Percentiles rank a stretch among this genome's conserved stretches.
Conservation (phyloP, 23 red algal species). For the Pyropia haitanensis region DNA sequence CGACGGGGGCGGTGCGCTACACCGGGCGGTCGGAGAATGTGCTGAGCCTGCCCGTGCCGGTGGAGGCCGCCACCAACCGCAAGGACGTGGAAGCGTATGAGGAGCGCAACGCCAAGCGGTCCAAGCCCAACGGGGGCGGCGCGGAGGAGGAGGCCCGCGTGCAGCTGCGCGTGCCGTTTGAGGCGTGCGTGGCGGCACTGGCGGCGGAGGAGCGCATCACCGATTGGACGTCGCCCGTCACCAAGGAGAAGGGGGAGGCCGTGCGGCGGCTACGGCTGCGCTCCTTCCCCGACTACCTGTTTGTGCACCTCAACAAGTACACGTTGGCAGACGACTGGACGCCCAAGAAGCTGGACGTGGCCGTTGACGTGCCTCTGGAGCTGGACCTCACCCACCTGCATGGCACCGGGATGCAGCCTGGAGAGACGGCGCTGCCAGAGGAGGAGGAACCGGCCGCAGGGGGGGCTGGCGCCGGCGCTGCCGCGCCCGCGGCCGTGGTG, state of each 20-base stretch:
- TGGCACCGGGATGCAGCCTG: constrained; percentile 29
- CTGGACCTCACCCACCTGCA: constrained; percentile 45
- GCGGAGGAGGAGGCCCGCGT: constrained; percentile 29
- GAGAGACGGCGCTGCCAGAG: constrained; percentile 44
- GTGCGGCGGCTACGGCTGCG: constrained; percentile 31
- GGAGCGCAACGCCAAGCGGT: constrained; percentile 42
- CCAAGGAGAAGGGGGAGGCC: constrained; percentile 33
- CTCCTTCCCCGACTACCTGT: constrained; percentile 52
- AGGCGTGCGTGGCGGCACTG: constrained; percentile 27
- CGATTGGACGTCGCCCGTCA: constrained; percentile 38
- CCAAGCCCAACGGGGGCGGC: neutral
- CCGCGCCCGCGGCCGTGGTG: constrained; percentile 2
- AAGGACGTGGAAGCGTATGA: constrained; percentile 54
- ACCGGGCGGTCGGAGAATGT: constrained; percentile 40
- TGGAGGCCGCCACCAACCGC: constrained; percentile 44
- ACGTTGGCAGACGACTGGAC: constrained; percentile 87
- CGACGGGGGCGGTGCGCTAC: constrained; percentile 35
- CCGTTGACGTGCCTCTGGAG: constrained; percentile 50
- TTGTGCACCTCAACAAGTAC: constrained; percentile 66
- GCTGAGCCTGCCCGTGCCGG: constrained; percentile 32
- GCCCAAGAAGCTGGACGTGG: constrained; percentile 72
- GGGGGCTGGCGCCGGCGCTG: constrained; percentile 1
- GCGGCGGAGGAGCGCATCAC: constrained; percentile 15
- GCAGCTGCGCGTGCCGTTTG: constrained; percentile 55
- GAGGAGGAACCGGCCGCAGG: constrained; percentile 4